Evolutionary conservation across 331 rosid species (phyloP), one percentile per base, ranked within the genome.

Genomic region (Stylosanthes scabra): DNA sequence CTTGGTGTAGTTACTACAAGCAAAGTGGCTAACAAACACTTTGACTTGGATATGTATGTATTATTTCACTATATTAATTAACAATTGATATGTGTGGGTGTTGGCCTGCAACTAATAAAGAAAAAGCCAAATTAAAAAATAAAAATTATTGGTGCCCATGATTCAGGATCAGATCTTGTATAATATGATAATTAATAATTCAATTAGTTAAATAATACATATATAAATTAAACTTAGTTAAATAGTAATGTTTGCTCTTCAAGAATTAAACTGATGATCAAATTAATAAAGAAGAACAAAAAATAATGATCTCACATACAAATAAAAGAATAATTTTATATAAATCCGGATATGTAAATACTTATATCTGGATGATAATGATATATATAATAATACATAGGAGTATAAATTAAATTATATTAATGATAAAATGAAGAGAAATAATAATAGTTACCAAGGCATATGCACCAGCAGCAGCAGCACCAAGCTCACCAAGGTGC

Each of bases 401-500:
- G 37, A 31, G 37, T 31, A 41, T 41, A 41, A 6, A n/a, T 41
- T 41, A 41, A 41, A 4, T 41, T 4, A 42, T 42, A 42, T 42
- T 42, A 7, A 9, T 34, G 39, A 34, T 34, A 2, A 42, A 42
- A 42, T 42, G 7, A 42, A 42, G n/a, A 5, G 14, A 12, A 6
- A 15, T 4, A 34, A 34, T 20, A 20, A 34, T 34, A 34, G 39
- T 52, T 91, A 91, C 97, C 97, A 91, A 40, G 56, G 93, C 96
- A 83, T 78, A 91, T 58, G 81, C 88, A 45, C 93, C 96, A 27
- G 93, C 90, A 46, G 89, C 91, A 0, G 63, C 76, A 14, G 75
- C 45, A 49, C 90, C 96, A n/a, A 86, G 66, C 66, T 78, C 90
- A 2, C 90, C 89, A 20, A 84, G 37, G 16, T 89, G 78, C 78